These are phyloP conservation scores for Primulina huaijiensis DNA, from an alignment of 257 asterid genomes.

Conservation along the genomic window DNA sequence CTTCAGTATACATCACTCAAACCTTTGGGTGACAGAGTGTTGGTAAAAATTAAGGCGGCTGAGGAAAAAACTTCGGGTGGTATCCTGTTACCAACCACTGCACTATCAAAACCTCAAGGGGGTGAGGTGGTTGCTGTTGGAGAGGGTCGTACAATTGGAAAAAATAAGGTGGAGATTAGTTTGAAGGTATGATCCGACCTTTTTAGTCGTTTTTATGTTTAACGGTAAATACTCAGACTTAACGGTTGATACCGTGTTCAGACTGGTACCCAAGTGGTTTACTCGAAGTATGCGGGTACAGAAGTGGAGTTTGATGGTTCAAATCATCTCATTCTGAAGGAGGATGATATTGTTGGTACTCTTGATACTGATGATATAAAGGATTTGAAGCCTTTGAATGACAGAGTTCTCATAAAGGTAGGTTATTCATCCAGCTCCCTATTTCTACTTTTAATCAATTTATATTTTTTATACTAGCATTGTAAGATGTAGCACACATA, in stretches of 20 bases:
- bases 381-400: slow-evolving; percentile 85
- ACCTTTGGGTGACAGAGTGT: slow-evolving; percentile 91
- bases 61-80: slow-evolving; percentile 95
- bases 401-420: slow-evolving; percentile 88
- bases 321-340: slow-evolving; percentile 81
- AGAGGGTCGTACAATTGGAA: slow-evolving; percentile 84
- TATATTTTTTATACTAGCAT: neutral
- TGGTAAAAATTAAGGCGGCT: slow-evolving; percentile 70
- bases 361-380: slow-evolving; percentile 85
- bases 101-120: slow-evolving; percentile 73
- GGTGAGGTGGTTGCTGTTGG: slow-evolving; percentile 97
- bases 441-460: neutral
- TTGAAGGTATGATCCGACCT: slow-evolving; percentile 49
- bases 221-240: neutral
- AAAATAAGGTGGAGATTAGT: slow-evolving; percentile 66
- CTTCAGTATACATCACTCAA: slow-evolving; percentile 84
- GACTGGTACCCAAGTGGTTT: slow-evolving; percentile 80
- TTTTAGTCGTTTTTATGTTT: neutral
- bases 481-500: neutral
- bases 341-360: slow-evolving; percentile 86
- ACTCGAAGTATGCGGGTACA: slow-evolving; percentile 93
- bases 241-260: slow-evolving; percentile 24
- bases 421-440: neutral
- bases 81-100: slow-evolving; percentile 69
- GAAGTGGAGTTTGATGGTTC: slow-evolving; percentile 88